Percentiles rank a stretch among this genome's conserved stretches.
phyloP scores from a whole-genome alignment of 2,329 filamentous ascomycete genomes.

The Pezizomycotina sp. region DNA sequence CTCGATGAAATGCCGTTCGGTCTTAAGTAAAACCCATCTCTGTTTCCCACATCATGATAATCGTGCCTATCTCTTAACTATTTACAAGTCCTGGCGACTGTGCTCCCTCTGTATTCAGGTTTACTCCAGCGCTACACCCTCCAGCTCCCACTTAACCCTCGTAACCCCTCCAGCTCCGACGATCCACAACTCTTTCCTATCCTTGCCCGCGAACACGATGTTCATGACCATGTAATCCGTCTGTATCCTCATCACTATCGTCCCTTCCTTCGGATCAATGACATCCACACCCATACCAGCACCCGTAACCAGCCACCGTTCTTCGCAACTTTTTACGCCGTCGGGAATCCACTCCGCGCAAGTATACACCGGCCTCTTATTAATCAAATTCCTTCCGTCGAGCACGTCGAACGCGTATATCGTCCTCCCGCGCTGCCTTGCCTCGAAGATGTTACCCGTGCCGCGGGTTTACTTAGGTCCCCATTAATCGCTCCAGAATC shows the following conservation, averaged over 20 bases:
- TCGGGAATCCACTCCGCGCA: conserved; percentile 31
- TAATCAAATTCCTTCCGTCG: conserved; percentile 28
- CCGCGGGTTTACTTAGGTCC: conserved; percentile 23
- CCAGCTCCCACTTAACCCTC: no score
- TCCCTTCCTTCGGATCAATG: conserved; percentile 28
- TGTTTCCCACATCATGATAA: no score
- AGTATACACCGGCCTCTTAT: conserved; percentile 31
- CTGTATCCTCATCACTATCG: conserved; percentile 30
- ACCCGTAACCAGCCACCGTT: conserved; percentile 31
- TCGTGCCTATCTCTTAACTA: no score
- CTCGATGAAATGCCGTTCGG: no score
- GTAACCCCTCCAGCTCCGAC: conserved; percentile 30
- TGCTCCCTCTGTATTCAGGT: no score
- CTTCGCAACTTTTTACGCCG: conserved; percentile 31
- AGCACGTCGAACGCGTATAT: conserved; percentile 32
- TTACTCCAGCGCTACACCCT: no score
- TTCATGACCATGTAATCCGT: conserved; percentile 34
- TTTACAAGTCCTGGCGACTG: no score
- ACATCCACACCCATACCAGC: conserved; percentile 31
- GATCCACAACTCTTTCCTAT: conserved; percentile 31
- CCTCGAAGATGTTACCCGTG: conserved; percentile 25
- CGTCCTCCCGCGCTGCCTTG: conserved; percentile 27
- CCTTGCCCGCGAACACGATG: conserved; percentile 31
- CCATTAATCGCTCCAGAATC: conserved; percentile 28
- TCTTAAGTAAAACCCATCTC: no score